phyloP scores from a whole-genome alignment of 768 basidiomycete species.

The Panaeolus papilionaceus region DNA sequence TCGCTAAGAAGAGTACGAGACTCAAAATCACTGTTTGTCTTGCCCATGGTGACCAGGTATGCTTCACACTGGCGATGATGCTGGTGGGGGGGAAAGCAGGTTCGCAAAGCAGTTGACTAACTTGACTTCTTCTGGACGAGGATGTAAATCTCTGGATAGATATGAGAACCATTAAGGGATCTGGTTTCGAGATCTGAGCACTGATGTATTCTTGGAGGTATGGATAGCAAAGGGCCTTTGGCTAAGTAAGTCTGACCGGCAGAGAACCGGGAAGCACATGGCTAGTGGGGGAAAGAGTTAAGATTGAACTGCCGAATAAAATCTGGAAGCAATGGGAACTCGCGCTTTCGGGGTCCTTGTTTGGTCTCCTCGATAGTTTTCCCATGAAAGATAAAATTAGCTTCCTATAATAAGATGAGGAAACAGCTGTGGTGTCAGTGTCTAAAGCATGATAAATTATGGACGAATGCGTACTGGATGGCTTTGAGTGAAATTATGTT shows the following conservation, averaged over 20 bases:
- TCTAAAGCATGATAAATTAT: neutral
- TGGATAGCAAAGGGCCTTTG: neutral
- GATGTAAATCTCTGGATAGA: conserved; percentile 7
- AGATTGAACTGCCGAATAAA: neutral
- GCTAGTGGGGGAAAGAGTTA: neutral
- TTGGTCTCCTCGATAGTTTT: neutral
- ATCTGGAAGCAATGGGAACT: conserved; percentile 8
- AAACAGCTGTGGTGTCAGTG: neutral
- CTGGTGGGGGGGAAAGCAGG: conserved; percentile 12
- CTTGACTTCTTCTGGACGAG: conserved; percentile 3
- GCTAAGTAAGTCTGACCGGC: conserved; percentile 2
- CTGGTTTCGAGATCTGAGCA: conserved; percentile 8
- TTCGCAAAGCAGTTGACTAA: conserved; percentile 6
- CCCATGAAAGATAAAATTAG: conserved; percentile 5
- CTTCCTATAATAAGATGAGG: neutral
- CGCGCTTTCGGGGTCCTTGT: conserved; percentile 5
- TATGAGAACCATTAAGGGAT: conserved; percentile 11
- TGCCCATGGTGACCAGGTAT: conserved; percentile 14
- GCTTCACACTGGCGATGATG: neutral
- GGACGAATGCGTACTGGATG: neutral
- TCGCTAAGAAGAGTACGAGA: conserved; percentile 24
- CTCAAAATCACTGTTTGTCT: conserved; percentile 22
- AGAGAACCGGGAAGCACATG: conserved; percentile 6
- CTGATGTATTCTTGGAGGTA: neutral
- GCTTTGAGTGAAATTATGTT: neutral